These are phyloP conservation scores for Talaromyces ruber DNA, from an alignment of 495 filamentous ascomycete genomes.

Conservation along the genomic window DNA sequence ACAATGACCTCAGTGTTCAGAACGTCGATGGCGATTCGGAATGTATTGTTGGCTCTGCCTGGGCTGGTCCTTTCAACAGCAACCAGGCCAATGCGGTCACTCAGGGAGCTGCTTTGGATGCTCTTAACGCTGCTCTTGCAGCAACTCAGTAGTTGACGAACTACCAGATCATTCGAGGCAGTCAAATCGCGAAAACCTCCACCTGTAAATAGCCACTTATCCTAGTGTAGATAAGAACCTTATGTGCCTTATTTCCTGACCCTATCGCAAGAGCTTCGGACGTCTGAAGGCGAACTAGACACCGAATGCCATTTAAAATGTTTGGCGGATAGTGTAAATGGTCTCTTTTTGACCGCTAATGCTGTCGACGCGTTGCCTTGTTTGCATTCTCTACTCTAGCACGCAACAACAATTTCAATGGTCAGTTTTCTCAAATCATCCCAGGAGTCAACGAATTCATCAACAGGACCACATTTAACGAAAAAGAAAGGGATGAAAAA, in stretches of 20 bases:
- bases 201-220: neutral
- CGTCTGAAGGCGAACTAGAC: neutral
- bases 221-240: neutral
- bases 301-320: too few relatives aligned
- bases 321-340: neutral
- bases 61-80: conserved; percentile 5
- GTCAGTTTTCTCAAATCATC: too few relatives aligned
- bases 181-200: neutral
- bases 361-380: neutral
- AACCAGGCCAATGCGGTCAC: neutral
- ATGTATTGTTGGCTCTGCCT: conserved; percentile 1
- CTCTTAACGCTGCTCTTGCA: conserved; percentile 3
- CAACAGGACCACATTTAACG: too few relatives aligned
- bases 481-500: too few relatives aligned
- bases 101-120: conserved; percentile 3
- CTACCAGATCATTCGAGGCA: neutral
- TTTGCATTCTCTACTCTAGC: neutral
- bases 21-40: neutral
- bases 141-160: neutral
- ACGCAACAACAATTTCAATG: neutral
- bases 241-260: neutral
- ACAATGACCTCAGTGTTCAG: conserved; percentile 1
- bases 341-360: neutral
- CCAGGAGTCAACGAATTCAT: too few relatives aligned
- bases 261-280: neutral